A percentile compares a stretch with the other conserved stretches of the same genome.
Conservation (phyloP, 2,329 filamentous ascomycete species). For the Stagonosporopsis tanaceti region DNA sequence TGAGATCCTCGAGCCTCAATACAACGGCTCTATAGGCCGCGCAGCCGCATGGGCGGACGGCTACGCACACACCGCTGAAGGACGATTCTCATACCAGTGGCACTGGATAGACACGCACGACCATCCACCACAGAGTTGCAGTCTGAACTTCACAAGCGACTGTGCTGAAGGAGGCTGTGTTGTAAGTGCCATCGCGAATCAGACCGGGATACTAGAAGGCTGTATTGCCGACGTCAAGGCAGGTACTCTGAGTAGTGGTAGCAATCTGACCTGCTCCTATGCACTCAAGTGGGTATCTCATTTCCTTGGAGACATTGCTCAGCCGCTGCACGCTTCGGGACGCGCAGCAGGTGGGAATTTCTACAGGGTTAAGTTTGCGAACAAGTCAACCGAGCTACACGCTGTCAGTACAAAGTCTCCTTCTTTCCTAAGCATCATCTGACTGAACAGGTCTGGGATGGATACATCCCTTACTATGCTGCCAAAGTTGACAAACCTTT, state of each 20-base stretch:
- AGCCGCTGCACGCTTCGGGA: slow-evolving; percentile 53
- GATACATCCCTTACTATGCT: slow-evolving; percentile 49
- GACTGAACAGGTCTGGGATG: slow-evolving; percentile 50
- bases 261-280: slow-evolving; percentile 50
- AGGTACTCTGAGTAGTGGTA: slow-evolving; percentile 32
- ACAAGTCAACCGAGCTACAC: slow-evolving; percentile 47
- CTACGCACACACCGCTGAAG: slow-evolving; percentile 50
- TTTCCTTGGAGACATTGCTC: slow-evolving; percentile 53
- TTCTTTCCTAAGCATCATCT: slow-evolving; percentile 5
- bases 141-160: slow-evolving; percentile 48
- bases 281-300: slow-evolving; percentile 54
- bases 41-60: slow-evolving; percentile 53
- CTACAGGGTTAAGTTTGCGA: slow-evolving; percentile 48
- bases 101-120: slow-evolving; percentile 53
- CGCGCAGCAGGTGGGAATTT: slow-evolving; percentile 50
- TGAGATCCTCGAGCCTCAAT: slow-evolving; percentile 50
- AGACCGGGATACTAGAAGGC: slow-evolving; percentile 48
- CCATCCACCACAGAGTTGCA: slow-evolving; percentile 43
- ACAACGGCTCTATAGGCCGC: slow-evolving; percentile 50
- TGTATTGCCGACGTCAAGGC: slow-evolving; percentile 45
- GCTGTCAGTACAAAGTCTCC: slow-evolving; percentile 36
- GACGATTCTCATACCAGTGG: slow-evolving; percentile 54
- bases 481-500: slow-evolving; percentile 45
- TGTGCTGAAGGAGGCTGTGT: slow-evolving; percentile 51
- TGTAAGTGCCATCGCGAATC: slow-evolving; percentile 54